These are phyloP conservation scores for Pseudogymnoascus sp. DNA, from an alignment of 2,329 filamentous ascomycete species.

Conservation along the genomic window DNA sequence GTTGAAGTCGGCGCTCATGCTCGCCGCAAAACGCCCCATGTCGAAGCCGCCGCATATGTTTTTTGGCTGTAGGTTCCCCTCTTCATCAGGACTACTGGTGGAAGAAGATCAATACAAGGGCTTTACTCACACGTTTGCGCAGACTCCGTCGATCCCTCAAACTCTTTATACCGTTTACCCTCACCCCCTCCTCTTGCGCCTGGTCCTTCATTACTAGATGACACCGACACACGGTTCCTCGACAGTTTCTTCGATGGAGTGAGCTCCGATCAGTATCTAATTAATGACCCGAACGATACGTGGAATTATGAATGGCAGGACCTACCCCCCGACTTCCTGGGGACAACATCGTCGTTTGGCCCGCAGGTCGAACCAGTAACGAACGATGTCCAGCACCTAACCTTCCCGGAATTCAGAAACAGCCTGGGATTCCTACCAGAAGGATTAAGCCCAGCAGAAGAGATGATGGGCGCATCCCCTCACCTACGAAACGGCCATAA, in stretches of 20 bases:
- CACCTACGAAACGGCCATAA: constrained; percentile 37
- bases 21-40: constrained; percentile 47
- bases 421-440: constrained; percentile 12
- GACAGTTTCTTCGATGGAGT: constrained; percentile 50
- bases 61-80: constrained; percentile 56
- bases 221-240: constrained; percentile 51
- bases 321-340: constrained; percentile 57
- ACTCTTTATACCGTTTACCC: constrained; percentile 37
- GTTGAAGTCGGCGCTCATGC: constrained; percentile 40
- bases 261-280: constrained; percentile 37
- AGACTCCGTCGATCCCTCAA: constrained; percentile 39
- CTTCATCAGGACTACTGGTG: not conserved
- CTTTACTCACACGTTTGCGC: not conserved
- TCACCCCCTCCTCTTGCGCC: constrained; percentile 54
- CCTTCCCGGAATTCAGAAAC: not conserved
- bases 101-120: not conserved
- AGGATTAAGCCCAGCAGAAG: constrained; percentile 21
- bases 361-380: constrained; percentile 32
- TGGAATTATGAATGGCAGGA: constrained; percentile 47
- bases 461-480: constrained; percentile 52
- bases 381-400: not conserved
- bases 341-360: constrained; percentile 55
- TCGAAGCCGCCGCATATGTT: constrained; percentile 49
- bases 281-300: constrained; percentile 39
- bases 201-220: constrained; percentile 57